Evolutionary conservation across 1,284 basidiomycete genomes (phyloP), one percentile per base, ranked within the genome.

Genomic region (Heterobasidion irregulare): DNA sequence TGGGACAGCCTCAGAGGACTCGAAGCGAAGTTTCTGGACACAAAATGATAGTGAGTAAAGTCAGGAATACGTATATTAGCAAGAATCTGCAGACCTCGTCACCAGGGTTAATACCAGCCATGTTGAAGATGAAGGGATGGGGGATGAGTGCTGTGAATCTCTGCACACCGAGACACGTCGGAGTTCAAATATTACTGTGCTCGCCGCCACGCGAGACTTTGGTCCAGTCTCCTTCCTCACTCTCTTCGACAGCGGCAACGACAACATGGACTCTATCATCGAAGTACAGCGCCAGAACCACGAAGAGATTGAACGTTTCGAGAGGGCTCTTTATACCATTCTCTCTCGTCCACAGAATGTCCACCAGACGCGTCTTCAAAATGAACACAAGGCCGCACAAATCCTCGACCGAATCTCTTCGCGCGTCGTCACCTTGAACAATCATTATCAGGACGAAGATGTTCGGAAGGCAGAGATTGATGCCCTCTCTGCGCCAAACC

Each of bases 1-100:
- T 43, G 91, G 89, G 65, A 99, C 89, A 16, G 91, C 86, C 75
- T 99, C 96, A 54, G 94, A 98, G 48, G 94, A 97, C 76, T 99
- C 97, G 66, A 99, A 99, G 16, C 94, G 86, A 65, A 98, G 88
- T 89, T 98, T 95, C 80, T 89, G 60, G 0, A 18, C 7, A 35
- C 6, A 36, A 54, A n/a, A 54, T 48, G 51, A 18, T 56, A 34
- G 10, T n/a, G 47, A 47, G 35, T 53, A 47, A 46, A 47, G 38
- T 16, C 59, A 41, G 51, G 49, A 9, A 6, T 26, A 5, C 4
- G 26, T 48, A 16, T 26, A 18, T 16, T 18, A 12, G 13, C 41
- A 8, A 49, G 8, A 51, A 16, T 41, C 46, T n/a, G 65, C 65
- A 58, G 62, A 84, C 87, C n/a, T 90, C 88, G 76, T 90, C 85